Evolutionary conservation across 2,329 filamentous ascomycete species (phyloP).

Genomic region (Aspergillus ochraceoroseus): DNA sequence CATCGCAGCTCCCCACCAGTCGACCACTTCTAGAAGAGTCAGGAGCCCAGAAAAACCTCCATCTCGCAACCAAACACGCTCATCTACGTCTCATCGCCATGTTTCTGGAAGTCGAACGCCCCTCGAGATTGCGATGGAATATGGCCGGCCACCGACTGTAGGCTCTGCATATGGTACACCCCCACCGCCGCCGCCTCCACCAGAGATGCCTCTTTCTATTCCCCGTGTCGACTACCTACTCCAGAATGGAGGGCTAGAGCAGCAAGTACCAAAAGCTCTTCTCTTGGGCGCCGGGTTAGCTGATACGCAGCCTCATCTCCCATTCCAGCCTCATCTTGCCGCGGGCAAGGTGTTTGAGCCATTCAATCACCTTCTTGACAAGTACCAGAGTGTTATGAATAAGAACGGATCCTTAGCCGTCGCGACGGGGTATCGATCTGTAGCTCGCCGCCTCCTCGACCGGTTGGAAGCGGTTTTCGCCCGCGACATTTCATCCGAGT

Average conservation of each 20-base stretch:
- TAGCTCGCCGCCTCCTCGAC: constrained; percentile 85
- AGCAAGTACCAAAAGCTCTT: constrained; percentile 67
- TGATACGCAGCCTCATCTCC: constrained; percentile 54
- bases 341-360: constrained; percentile 74
- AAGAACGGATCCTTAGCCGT: constrained; percentile 89
- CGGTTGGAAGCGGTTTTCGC: constrained; percentile 92
- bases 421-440: constrained; percentile 88
- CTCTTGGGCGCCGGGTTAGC: constrained; percentile 49
- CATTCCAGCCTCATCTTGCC: constrained; percentile 61
- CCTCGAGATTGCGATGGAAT: constrained; percentile 36
- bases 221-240: constrained; percentile 89
- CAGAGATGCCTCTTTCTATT: constrained; percentile 60
- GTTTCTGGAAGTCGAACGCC: constrained; percentile 26
- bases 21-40: constrained; percentile 28
- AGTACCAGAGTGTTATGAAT: constrained; percentile 74
- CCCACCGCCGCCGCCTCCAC: constrained; percentile 71
- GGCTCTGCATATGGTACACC: constrained; percentile 39
- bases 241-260: constrained; percentile 75
- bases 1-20: constrained; percentile 43
- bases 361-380: constrained; percentile 75
- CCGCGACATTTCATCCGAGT: constrained; percentile 78
- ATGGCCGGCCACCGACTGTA: constrained; percentile 29
- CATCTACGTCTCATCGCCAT: constrained; percentile 28
- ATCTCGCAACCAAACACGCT: constrained; percentile 34
- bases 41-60: constrained; percentile 34